A percentile compares a stretch with the other conserved stretches of the same genome.
phyloP scores from a whole-genome alignment of 768 basidiomycete species.

The Rubroboletus satanas region DNA sequence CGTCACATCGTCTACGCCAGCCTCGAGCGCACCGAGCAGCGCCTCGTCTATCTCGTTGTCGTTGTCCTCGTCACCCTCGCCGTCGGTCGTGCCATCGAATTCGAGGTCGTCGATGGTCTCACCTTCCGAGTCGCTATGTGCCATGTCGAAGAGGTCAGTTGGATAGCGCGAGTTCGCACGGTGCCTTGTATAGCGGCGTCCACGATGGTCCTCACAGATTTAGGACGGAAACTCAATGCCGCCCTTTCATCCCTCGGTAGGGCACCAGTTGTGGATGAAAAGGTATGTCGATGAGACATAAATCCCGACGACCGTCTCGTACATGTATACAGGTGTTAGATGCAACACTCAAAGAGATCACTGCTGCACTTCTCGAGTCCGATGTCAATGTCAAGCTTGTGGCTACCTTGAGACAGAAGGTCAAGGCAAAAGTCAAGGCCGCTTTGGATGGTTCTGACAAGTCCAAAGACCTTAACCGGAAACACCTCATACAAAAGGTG shows the following conservation, averaged over 20 bases:
- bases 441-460: slow-evolving; percentile 70
- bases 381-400: slow-evolving; percentile 99
- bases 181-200: slow-evolving; percentile 14
- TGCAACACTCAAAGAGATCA: slow-evolving; percentile 90
- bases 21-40: slow-evolving; percentile 55
- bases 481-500: slow-evolving; percentile 91
- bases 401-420: slow-evolving; percentile 77
- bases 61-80: slow-evolving; percentile 42
- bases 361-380: slow-evolving; percentile 87
- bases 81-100: slow-evolving; percentile 45
- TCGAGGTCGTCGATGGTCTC: slow-evolving; percentile 59
- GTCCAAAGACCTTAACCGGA: slow-evolving; percentile 75
- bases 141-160: slow-evolving; percentile 34
- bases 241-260: slow-evolving; percentile 88
- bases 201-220: slow-evolving; percentile 91
- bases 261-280: slow-evolving; percentile 86
- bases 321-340: slow-evolving; percentile 72
- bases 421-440: slow-evolving; percentile 86
- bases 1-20: slow-evolving; percentile 56
- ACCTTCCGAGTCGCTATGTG: slow-evolving; percentile 60
- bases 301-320: neutral
- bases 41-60: slow-evolving; percentile 58
- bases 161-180: slow-evolving; percentile 28
- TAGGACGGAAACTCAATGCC: slow-evolving; percentile 90
- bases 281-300: slow-evolving; percentile 44